phyloP scores from a whole-genome alignment of 345 rosid species.

The Erucastrum elatum region DNA sequence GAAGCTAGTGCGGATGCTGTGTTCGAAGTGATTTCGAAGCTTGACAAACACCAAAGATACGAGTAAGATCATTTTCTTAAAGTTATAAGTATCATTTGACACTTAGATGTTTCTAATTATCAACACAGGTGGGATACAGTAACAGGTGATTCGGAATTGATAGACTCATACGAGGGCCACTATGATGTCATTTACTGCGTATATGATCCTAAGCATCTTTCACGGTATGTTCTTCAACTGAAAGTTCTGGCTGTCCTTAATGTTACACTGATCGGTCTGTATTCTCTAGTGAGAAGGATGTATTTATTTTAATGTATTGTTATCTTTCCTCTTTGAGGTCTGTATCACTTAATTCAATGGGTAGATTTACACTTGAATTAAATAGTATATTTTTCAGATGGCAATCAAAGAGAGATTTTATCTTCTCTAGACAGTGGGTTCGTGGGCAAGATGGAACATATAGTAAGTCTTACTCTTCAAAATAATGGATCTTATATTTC shows the following conservation, averaged over 20 bases:
- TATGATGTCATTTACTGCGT: conserved; percentile 85
- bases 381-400: conserved; percentile 59
- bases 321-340: conserved; percentile 6
- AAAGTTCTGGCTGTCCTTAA: conserved; percentile 7
- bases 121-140: conserved; percentile 96
- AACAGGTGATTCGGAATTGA: conserved; percentile 81
- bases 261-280: background rate
- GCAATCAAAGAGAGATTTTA: conserved; percentile 88
- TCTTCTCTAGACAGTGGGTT: conserved; percentile 98
- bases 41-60: conserved; percentile 77
- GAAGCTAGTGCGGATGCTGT: conserved; percentile 86
- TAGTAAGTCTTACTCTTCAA: conserved; percentile 56
- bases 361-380: background rate
- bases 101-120: conserved; percentile 36
- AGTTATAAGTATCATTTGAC: conserved; percentile 19
- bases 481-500: background rate
- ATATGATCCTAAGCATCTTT: conserved; percentile 77
- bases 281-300: background rate
- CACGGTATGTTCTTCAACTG: conserved; percentile 52
- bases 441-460: conserved; percentile 95
- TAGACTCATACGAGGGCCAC: conserved; percentile 89
- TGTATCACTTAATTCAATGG: conserved; percentile 15
- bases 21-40: conserved; percentile 74
- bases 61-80: conserved; percentile 60
- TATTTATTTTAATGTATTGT: background rate